Percentiles rank a stretch among this genome's conserved stretches.
Evolutionary conservation across 768 basidiomycete genomes (phyloP).

Genomic region (Scleroderma bovista): DNA sequence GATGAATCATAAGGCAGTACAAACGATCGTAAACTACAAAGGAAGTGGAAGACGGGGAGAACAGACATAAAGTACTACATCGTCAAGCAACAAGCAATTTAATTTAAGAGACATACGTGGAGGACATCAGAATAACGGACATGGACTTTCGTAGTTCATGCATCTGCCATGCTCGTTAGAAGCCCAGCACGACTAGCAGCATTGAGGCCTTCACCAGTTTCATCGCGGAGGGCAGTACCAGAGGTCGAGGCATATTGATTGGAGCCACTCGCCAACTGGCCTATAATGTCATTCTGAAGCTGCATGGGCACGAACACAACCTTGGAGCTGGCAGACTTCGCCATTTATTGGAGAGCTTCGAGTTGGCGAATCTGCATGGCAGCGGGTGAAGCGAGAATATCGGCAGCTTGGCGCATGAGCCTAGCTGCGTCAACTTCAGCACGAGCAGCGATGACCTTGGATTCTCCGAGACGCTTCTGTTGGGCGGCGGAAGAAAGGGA

Average conservation of each 20-base stretch:
- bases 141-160: constrained; percentile 11
- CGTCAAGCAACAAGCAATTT: no score
- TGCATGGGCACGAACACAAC: constrained; percentile 95
- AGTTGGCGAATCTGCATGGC: constrained; percentile 98
- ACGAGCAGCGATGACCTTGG: constrained; percentile 92
- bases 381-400: constrained; percentile 89
- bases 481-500: constrained; percentile 93
- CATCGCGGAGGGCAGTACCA: constrained; percentile 15
- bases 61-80: no score
- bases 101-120: background rate
- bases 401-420: constrained; percentile 95
- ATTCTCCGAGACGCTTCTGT: constrained; percentile 95
- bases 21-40: background rate
- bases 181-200: constrained; percentile 21
- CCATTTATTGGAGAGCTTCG: constrained; percentile 94
- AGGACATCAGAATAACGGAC: background rate
- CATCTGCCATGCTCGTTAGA: constrained; percentile 17
- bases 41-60: background rate
- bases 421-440: constrained; percentile 94
- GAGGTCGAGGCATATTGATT: constrained; percentile 21
- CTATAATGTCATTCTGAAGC: constrained; percentile 65
- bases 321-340: constrained; percentile 81
- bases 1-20: background rate
- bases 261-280: constrained; percentile 34
- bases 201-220: constrained; percentile 19